Percentiles rank a stretch among this genome's conserved stretches.
phyloP scores from a whole-genome alignment of 192 early-diverging fungal species.

The Diversispora epigaea region DNA sequence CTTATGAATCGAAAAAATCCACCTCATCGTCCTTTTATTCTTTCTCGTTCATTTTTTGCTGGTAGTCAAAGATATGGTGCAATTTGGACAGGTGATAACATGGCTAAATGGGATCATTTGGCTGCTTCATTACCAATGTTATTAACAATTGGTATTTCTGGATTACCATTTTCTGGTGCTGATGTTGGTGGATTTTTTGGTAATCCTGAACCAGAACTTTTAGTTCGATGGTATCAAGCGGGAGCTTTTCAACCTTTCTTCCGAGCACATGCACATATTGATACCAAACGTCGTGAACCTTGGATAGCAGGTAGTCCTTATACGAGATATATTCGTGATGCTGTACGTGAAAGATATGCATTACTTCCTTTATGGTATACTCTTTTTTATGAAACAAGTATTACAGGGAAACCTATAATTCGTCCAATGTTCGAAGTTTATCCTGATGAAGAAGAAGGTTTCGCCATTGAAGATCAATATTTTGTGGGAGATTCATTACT shows the following conservation, averaged over 20 bases:
- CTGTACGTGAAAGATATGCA: constrained; percentile 80
- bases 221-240: constrained; percentile 97
- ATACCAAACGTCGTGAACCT: constrained; percentile 95
- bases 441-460: constrained; percentile 75
- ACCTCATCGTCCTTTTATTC: constrained; percentile 82
- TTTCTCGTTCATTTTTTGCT: constrained; percentile 95
- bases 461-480: constrained; percentile 81
- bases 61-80: constrained; percentile 95
- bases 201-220: constrained; percentile 85
- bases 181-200: constrained; percentile 99
- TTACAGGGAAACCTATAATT: constrained; percentile 79
- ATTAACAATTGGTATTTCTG: constrained; percentile 80
- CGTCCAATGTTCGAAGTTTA: constrained; percentile 89
- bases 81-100: constrained; percentile 98
- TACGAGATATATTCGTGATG: constrained; percentile 72
- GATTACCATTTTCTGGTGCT: constrained; percentile 90
- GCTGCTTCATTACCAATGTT: constrained; percentile 84
- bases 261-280: constrained; percentile 96
- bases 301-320: constrained; percentile 92
- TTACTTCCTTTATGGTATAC: constrained; percentile 93
- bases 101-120: constrained; percentile 86
- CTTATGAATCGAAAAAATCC: constrained; percentile 60
- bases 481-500: constrained; percentile 87
- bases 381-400: constrained; percentile 76
- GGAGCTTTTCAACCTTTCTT: constrained; percentile 96